A percentile compares a stretch with the other conserved stretches of the same genome.
Conservation (phyloP, 106 monocot species). For the Dendrobium nobile region DNA sequence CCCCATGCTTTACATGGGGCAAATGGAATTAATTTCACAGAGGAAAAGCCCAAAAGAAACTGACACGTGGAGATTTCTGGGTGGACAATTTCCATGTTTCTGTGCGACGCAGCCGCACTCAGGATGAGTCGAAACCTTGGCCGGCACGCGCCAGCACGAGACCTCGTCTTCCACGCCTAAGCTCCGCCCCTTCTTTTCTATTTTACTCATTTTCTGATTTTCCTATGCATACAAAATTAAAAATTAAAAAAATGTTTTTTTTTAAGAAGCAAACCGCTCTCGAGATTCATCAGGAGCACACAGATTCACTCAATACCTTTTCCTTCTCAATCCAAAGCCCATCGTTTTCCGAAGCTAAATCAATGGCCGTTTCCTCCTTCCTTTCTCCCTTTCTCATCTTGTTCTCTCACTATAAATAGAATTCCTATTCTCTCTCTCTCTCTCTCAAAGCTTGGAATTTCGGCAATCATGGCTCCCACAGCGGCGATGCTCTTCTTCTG, state of each 20-base stretch:
- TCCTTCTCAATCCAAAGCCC: not conserved
- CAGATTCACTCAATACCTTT: not conserved
- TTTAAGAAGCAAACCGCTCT: not conserved
- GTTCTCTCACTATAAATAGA: not conserved
- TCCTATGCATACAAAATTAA: too few species aligned
- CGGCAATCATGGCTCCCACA: not conserved
- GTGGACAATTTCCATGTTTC: not conserved
- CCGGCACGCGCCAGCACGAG: not conserved
- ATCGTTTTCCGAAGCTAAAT: not conserved
- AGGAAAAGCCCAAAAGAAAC: too few species aligned
- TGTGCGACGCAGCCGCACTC: not conserved
- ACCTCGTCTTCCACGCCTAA: not conserved
- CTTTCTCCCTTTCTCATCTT: not conserved
- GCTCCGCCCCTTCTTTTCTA: not conserved
- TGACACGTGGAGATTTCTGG: not conserved
- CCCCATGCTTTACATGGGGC: not conserved
- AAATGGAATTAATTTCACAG: too few species aligned
- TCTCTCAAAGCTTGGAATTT: not conserved
- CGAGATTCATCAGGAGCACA: too few species aligned
- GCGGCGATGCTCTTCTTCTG: slow-evolving; percentile 10
- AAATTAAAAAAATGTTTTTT: not conserved
- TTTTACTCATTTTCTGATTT: too few species aligned
- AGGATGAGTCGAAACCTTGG: not conserved
- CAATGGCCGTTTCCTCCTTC: not conserved
- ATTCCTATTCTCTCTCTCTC: not conserved